A percentile compares a stretch with the other conserved stretches of the same genome.
Conservation (phyloP, 331 rosid genomes). For the Rhamnella rubrinervis region DNA sequence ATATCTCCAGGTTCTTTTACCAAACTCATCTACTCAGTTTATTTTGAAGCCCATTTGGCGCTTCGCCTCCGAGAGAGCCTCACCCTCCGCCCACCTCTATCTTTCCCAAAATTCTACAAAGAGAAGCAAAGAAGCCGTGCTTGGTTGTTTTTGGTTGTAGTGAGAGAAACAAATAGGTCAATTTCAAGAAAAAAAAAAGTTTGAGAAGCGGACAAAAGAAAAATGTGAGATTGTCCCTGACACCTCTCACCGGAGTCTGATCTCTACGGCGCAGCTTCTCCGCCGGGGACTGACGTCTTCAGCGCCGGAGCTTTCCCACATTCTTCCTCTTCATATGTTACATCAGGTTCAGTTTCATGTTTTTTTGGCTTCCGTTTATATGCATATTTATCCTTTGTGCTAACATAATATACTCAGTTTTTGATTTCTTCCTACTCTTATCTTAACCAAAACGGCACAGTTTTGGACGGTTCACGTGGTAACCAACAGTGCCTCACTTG, state of each 20-base stretch:
- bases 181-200: too few relatives aligned
- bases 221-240: constrained; percentile 8
- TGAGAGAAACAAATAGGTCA: neutral
- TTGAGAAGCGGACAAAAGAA: neutral
- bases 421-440: neutral
- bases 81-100: constrained; percentile 9
- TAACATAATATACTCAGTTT: neutral
- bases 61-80: neutral
- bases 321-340: neutral
- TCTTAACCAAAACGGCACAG: too few relatives aligned
- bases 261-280: constrained; percentile 12
- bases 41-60: neutral
- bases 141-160: neutral
- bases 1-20: too few relatives aligned
- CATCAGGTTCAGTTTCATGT: too few relatives aligned
- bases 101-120: constrained; percentile 2
- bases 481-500: too few relatives aligned
- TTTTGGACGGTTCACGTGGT: too few relatives aligned
- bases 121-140: neutral
- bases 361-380: neutral
- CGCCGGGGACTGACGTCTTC: constrained; percentile 15
- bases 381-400: neutral
- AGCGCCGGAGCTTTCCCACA: constrained; percentile 12
- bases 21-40: too few relatives aligned
- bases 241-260: neutral